Evolutionary conservation across 2,329 filamentous ascomycete species (phyloP).

Genomic region (Mycocentrospora acerina): DNA sequence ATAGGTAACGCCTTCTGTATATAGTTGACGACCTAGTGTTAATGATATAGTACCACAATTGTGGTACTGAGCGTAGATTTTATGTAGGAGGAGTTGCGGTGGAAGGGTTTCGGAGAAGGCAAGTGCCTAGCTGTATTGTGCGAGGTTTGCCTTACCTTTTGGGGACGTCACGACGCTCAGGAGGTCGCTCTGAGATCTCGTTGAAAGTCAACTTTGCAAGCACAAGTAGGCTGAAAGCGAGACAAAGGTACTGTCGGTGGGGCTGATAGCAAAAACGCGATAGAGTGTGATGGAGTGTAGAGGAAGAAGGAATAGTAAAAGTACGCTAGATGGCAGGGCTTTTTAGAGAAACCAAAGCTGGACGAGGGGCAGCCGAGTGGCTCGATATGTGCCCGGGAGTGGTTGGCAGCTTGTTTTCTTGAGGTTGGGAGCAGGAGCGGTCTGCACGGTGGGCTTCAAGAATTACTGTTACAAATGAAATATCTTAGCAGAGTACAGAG

Average conservation of each 20-base stretch:
- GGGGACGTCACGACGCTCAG: background rate
- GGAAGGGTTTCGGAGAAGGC: background rate
- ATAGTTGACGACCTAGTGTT: too few relatives aligned
- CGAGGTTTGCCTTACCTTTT: background rate
- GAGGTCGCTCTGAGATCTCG: conserved; percentile 4
- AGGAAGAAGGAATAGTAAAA: background rate
- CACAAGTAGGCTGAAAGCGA: conserved; percentile 2
- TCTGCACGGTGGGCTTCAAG: conserved; percentile 19
- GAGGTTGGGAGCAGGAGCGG: conserved; percentile 18
- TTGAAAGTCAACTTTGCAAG: conserved; percentile 1
- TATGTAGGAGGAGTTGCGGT: too few relatives aligned
- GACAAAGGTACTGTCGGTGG: conserved; percentile 3
- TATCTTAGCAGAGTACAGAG: conserved; percentile 22
- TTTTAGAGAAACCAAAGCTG: conserved; percentile 5
- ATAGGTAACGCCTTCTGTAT: too few relatives aligned
- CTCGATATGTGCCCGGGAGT: conserved; percentile 8
- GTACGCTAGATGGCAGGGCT: background rate
- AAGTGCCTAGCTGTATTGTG: background rate
- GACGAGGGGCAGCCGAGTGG: conserved; percentile 16
- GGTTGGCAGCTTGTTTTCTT: conserved; percentile 14
- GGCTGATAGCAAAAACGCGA: conserved; percentile 5
- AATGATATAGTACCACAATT: too few relatives aligned
- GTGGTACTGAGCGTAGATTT: too few relatives aligned
- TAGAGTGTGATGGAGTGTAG: conserved; percentile 3
- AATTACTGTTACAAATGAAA: conserved; percentile 28